These are phyloP conservation scores for Trichophyton mentagrophytes DNA, from an alignment of 2,329 filamentous ascomycete genomes.

Conservation along the genomic window DNA sequence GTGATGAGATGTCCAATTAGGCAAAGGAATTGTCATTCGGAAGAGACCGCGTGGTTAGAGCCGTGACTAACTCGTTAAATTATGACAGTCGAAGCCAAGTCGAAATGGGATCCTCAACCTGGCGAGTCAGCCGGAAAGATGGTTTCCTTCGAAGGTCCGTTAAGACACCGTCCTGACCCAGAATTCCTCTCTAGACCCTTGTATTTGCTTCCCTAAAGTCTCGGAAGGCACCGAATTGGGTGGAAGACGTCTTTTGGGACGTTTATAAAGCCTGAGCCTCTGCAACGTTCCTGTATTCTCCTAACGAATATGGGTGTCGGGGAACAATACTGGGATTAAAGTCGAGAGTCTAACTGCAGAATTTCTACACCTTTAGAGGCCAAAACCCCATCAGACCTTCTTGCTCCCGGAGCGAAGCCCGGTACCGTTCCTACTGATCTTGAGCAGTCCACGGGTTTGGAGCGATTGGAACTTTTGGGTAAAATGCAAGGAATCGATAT, in stretches of 20 bases:
- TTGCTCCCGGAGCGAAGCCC: conserved; percentile 65
- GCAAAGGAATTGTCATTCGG: background rate
- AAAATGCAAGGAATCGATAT: conserved; percentile 98
- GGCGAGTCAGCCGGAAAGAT: conserved; percentile 30
- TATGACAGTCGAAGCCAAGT: conserved; percentile 13
- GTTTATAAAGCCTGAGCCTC: background rate
- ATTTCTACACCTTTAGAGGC: conserved; percentile 50
- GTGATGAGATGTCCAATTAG: background rate
- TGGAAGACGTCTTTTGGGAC: background rate
- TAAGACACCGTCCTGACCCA: background rate
- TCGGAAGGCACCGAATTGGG: background rate
- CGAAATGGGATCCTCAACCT: conserved; percentile 31
- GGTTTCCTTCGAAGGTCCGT: conserved; percentile 34
- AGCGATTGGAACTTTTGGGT: conserved; percentile 95
- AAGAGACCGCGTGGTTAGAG: background rate
- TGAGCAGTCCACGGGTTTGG: conserved; percentile 91
- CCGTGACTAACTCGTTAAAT: conserved; percentile 13
- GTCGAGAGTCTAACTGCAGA: background rate
- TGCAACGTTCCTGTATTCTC: background rate
- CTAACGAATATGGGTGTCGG: background rate
- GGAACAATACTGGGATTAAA: background rate
- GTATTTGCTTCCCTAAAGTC: background rate
- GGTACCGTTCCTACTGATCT: conserved; percentile 87
- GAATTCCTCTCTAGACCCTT: background rate
- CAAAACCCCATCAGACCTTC: conserved; percentile 65